phyloP scores from a whole-genome alignment of 257 asterid species.

The Lycium ferocissimum region DNA sequence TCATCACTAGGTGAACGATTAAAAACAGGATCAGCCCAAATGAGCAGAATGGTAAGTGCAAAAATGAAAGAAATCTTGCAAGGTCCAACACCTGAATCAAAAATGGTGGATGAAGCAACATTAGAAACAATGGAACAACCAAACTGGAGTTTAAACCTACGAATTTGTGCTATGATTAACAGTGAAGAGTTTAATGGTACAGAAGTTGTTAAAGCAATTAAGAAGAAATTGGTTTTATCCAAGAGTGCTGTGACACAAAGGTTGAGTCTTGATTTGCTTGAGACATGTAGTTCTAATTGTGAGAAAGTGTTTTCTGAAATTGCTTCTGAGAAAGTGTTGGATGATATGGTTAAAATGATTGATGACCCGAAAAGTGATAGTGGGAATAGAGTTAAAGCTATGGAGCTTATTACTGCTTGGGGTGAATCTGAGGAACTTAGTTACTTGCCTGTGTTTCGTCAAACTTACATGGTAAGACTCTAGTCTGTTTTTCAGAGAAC shows the following conservation, averaged over 20 bases:
- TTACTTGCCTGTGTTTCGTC: conserved; percentile 88
- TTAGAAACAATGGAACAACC: conserved; percentile 68
- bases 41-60: conserved; percentile 78
- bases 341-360: conserved; percentile 83
- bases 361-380: conserved; percentile 77
- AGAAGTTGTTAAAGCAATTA: conserved; percentile 76
- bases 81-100: conserved; percentile 85
- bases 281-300: conserved; percentile 86
- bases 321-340: conserved; percentile 91
- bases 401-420: conserved; percentile 91
- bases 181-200: conserved; percentile 72
- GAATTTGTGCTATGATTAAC: conserved; percentile 84
- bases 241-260: conserved; percentile 55
- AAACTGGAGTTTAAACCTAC: conserved; percentile 93
- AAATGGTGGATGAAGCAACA: conserved; percentile 88
- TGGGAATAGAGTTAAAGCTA: conserved; percentile 68
- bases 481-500: too few species aligned
- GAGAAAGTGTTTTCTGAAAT: conserved; percentile 90
- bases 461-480: conserved; percentile 67
- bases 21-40: conserved; percentile 75
- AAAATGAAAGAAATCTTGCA: conserved; percentile 83
- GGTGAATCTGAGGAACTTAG: conserved; percentile 82
- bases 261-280: conserved; percentile 74
- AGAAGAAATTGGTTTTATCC: conserved; percentile 66
- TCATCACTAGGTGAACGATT: conserved; percentile 80